phyloP scores from a whole-genome alignment of 78 protist genomes.

The Polysphondylium violaceum region DNA sequence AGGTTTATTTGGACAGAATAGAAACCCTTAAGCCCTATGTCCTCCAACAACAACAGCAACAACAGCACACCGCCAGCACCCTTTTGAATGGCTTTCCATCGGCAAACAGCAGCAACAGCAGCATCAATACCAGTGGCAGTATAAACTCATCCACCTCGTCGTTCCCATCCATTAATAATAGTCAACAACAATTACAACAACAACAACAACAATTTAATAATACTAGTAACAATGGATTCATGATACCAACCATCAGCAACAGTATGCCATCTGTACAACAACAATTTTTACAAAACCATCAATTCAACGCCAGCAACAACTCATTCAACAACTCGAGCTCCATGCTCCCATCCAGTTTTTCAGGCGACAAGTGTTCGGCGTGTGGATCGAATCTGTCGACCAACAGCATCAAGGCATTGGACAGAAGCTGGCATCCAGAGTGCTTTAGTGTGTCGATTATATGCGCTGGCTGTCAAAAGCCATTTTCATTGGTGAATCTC shows the following conservation, averaged over 20 bases:
- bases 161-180: slow-evolving; percentile 32
- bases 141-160: slow-evolving; percentile 6
- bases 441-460: slow-evolving; percentile 67
- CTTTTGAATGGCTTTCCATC: background rate
- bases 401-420: slow-evolving; percentile 60
- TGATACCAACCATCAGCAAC: background rate
- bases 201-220: background rate
- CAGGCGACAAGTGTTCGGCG: slow-evolving; percentile 64
- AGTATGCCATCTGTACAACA: slow-evolving; percentile 27
- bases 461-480: slow-evolving; percentile 79
- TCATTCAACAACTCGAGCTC: slow-evolving; percentile 2
- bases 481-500: slow-evolving; percentile 48
- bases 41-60: slow-evolving; percentile 17
- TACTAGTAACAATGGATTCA: background rate
- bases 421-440: slow-evolving; percentile 74
- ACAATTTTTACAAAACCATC: slow-evolving; percentile 24
- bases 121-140: background rate
- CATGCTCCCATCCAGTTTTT: slow-evolving; percentile 23
- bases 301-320: background rate
- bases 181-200: background rate
- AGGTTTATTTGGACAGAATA: slow-evolving; percentile 52
- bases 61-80: background rate
- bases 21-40: slow-evolving; percentile 62
- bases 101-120: slow-evolving; percentile 18
- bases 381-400: slow-evolving; percentile 48